Base-by-base conservation (phyloP, 345 rosid genomes). In the Populus ilicifolia region DNA sequence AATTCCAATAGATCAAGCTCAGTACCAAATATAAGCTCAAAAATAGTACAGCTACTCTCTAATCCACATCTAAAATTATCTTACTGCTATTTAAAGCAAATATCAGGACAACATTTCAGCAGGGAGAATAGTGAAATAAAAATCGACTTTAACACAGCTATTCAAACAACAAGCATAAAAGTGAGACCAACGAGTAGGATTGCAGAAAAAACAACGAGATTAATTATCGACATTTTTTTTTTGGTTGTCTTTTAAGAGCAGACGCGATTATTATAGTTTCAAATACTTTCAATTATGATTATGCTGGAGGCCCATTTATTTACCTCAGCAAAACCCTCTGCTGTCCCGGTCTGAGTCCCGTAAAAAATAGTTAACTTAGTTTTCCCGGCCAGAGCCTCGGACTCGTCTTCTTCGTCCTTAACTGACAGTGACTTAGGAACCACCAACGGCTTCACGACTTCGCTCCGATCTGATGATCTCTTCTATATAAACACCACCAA, bases 241-340 rank as follows among this genome's bases (percentile, higher is more conserved):
- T 50, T 6, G 21, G 46, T 43, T 43, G 46, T 0, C 11, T 10
- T 43, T 18, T 17, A 50, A 50, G n/a, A 50, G 8, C 18, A 18
- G 18, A 50, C 21, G 21, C 21, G 7, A 18, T 50, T 50, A 0
- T 17, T 50, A 50, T 50, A 50, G 56, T 18, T 50, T 50, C 20
- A 14, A 46, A 46, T 46, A 46, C 52, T 46, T 46, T 46, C 18
- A 14, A 4, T 16, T 46, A 46, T 50, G 8, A 50, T 18, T 50
- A 50, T 50, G 9, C 29, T 21, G 29, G 25, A 18, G 10, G 13
- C 66, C 66, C 66, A 62, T 18, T 18, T 62, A 54, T 0, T 43
- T 50, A 94, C 98, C 96, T 96, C 93, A 9, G 99, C 98, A 67
- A 96, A 96, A 56, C 99, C 98, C 85, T 93, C 99, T 2, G 99